Conservation (phyloP, 2,329 filamentous ascomycete species). For the Mariannaea sp. region DNA sequence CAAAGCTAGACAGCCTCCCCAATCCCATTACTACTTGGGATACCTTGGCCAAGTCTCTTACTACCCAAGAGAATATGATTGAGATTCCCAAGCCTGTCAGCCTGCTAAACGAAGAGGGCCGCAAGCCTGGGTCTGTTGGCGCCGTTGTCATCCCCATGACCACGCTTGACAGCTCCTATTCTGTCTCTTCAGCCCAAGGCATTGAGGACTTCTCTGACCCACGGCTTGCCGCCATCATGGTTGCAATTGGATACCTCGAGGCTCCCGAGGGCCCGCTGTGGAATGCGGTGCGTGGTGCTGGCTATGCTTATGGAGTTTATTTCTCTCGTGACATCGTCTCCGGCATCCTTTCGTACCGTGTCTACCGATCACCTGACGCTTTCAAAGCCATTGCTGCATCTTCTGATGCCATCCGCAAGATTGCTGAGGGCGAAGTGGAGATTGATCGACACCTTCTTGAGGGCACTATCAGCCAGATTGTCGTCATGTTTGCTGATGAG, state of each 20-base stretch:
- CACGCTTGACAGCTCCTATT: slow-evolving; percentile 90
- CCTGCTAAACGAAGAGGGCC: slow-evolving; percentile 76
- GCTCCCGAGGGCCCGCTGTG: slow-evolving; percentile 93
- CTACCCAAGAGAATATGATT: slow-evolving; percentile 56
- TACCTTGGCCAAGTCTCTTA: slow-evolving; percentile 46
- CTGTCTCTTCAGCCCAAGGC: slow-evolving; percentile 74
- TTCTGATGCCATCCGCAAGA: slow-evolving; percentile 73
- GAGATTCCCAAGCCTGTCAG: slow-evolving; percentile 72
- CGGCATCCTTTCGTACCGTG: slow-evolving; percentile 80
- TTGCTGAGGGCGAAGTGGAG: slow-evolving; percentile 70
- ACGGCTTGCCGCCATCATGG: slow-evolving; percentile 79
- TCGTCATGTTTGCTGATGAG: slow-evolving; percentile 84
- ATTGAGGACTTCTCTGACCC: slow-evolving; percentile 77
- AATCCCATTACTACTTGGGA: slow-evolving; percentile 83
- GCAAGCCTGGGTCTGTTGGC: slow-evolving; percentile 72
- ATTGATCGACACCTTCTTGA: slow-evolving; percentile 86
- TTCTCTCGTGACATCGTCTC: slow-evolving; percentile 79
- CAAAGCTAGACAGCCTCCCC: slow-evolving; percentile 73
- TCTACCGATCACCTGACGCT: slow-evolving; percentile 89
- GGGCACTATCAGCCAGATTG: slow-evolving; percentile 87
- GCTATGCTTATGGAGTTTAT: slow-evolving; percentile 86
- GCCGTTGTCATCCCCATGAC: slow-evolving; percentile 87
- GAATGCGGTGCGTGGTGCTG: slow-evolving; percentile 89
- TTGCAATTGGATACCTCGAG: slow-evolving; percentile 89
- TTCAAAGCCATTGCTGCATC: slow-evolving; percentile 84